phyloP scores from a whole-genome alignment of 78 protist species.

The Dictyostelium discoideum region DNA sequence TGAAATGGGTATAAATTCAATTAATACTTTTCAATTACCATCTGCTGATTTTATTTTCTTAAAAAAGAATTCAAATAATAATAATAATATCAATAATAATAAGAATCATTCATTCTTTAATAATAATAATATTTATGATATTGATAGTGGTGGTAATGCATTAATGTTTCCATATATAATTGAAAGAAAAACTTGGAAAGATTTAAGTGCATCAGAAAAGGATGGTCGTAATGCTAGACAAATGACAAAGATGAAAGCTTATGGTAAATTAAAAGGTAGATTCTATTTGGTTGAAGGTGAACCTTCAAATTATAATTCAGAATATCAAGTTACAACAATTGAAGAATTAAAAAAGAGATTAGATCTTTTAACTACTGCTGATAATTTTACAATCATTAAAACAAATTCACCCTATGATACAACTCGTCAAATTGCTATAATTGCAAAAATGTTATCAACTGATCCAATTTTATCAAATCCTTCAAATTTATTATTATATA shows the following conservation, averaged over 20 bases:
- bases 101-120: not conserved
- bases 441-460: not conserved
- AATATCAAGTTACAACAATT: not conserved
- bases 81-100: not conserved
- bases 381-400: not conserved
- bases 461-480: not conserved
- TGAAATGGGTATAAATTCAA: not conserved
- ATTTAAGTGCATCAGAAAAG: not conserved
- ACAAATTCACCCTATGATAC: not conserved
- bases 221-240: constrained; percentile 8
- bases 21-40: not conserved
- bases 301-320: not conserved
- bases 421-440: not conserved
- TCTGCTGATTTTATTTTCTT: not conserved
- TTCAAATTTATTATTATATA: not conserved
- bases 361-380: not conserved
- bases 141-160: not conserved
- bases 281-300: constrained; percentile 5
- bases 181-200: constrained; percentile 17
- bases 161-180: not conserved
- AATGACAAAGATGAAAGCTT: constrained; percentile 4
- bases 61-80: not conserved
- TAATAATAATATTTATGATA: not conserved
- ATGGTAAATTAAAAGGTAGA: not conserved
- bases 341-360: not conserved